Base-by-base conservation (phyloP, 2,329 filamentous ascomycete species). In the Clonostachys rhizophaga region DNA sequence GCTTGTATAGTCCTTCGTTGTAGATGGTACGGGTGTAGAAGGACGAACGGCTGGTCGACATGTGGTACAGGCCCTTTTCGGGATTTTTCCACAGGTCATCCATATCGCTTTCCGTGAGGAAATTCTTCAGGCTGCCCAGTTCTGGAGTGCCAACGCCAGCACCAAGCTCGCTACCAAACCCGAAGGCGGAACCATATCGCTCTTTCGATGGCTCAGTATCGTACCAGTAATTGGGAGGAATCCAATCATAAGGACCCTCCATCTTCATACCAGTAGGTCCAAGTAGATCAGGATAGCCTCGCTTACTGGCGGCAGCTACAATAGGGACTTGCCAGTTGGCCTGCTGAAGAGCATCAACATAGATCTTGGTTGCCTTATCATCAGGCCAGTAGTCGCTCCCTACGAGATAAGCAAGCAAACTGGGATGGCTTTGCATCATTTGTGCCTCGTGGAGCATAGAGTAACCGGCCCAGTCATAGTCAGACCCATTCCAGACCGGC, bases 171-270 rank as follows among this genome's bases (percentile, higher is more conserved):
- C 79, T 81, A 0, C 80, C 81, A 50, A 86, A 85, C 0, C 82
- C 81, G 52, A 81, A 83, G 0, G 80, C 80, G 1, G 78, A 76
- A 1, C 81, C 81, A 0, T 74, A 43, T 55, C 43, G 71, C 60
- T 47, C 70, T 59, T 43, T 55, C 1, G 36, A 39, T 3, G 65
- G 61, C 16, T 68, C 61, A 6, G 56, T 60, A 42, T 75, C 72
- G 51, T 76, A 83, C 81, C 80, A 86, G 61, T 85, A 85, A 51
- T 77, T 81, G 0, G 81, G 81, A 0, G 82, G 78, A 0, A 83
- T 78, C 79, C 80, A 86, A 55, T 84, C 82, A 52, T 86, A 86
- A 0, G 82, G 82, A 0, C 82, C 82, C 0, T 77, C 72, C 81
- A 86, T 86, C 55, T 83, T 84, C 74, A 86, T 76, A 1, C 81